Evolutionary conservation across 2,329 filamentous ascomycete genomes (phyloP).

Genomic region (Nemania sp.): DNA sequence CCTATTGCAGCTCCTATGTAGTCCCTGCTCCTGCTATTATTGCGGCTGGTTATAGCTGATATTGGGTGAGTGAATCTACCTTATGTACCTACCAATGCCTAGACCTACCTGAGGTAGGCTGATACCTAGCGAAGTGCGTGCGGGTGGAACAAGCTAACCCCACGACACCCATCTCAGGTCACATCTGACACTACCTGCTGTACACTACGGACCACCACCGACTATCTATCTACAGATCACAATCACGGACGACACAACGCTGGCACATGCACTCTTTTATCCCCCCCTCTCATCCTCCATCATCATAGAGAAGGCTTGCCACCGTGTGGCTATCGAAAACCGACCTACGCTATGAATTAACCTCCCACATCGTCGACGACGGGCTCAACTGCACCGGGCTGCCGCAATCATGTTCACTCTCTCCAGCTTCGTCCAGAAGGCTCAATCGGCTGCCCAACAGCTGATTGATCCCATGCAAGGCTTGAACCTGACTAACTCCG

Average conservation of each 20-base stretch:
- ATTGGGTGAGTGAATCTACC: constrained; percentile 20
- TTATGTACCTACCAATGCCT: constrained; percentile 2
- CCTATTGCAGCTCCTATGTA: too few species aligned
- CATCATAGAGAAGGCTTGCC: constrained; percentile 14
- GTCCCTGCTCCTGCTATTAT: constrained; percentile 1
- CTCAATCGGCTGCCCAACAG: constrained; percentile 75
- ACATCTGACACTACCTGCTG: constrained; percentile 23
- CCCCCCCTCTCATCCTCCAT: neutral
- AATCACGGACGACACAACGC: constrained; percentile 10
- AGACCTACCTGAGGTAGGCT: neutral
- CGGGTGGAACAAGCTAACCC: constrained; percentile 22
- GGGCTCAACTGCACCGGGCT: constrained; percentile 46
- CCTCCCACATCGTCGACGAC: constrained; percentile 40
- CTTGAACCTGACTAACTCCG: constrained; percentile 76
- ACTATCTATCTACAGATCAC: constrained; percentile 11
- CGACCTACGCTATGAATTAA: constrained; percentile 49
- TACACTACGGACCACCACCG: constrained; percentile 4
- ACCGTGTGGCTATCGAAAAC: constrained; percentile 9
- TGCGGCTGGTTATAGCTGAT: neutral
- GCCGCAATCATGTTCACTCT: constrained; percentile 68
- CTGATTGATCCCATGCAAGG: constrained; percentile 91
- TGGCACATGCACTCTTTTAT: constrained; percentile 29
- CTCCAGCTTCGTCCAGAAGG: constrained; percentile 91
- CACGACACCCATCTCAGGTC: constrained; percentile 25
- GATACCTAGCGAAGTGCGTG: neutral